Evolutionary conservation across 75 land plant species (phyloP), one percentile per base, ranked within the genome.

Genomic region (Azolla pinnata): DNA sequence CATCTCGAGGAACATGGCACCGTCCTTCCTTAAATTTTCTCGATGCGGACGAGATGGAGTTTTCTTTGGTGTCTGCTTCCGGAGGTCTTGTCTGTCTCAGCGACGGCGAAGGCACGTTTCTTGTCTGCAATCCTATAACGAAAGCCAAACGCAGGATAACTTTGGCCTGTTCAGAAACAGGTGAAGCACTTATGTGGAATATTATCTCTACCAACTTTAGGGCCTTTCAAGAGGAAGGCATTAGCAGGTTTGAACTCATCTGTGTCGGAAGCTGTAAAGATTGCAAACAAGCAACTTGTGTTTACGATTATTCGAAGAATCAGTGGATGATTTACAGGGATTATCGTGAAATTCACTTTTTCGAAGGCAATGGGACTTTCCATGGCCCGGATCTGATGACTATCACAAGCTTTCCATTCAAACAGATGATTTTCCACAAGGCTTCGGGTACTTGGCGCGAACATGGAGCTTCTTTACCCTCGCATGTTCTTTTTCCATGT

Each of bases 51-150:
- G 50, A 16, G 20, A 47, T 1, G 29, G 29, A 21, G 5, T 14
- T 25, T 3, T 27, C 29, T 26, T 4, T 32, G 55, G 60, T 66
- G 19, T 60, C 47, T 17, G 59, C 57, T 28, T 40, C 61, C 0
- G 53, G 68, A 1, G 68, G 68, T 0, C 60, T 66, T 0, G 34
- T 66, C 31, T 66, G 68, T 31, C 7, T 66, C 51, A 24, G 50
- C 31, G 35, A 38, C 21, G 27, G 54, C 24, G 40, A 35, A 19
- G 44, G 49, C 31, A 66, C 40, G 27, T 61, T 66, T 17, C 49
- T 57, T 19, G 60, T 66, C 14, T 66, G 68, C 34, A 66, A 66
- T 48, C 68, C 68, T 16, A 31, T 66, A 27, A 66, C 68, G 2
- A 33, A 46, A 23, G 17, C 33, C 20, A 35, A 25, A 28, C 31